Evolutionary conservation across 1,139 yeast species (phyloP).

Genomic region (Zygoascus meyerae): DNA sequence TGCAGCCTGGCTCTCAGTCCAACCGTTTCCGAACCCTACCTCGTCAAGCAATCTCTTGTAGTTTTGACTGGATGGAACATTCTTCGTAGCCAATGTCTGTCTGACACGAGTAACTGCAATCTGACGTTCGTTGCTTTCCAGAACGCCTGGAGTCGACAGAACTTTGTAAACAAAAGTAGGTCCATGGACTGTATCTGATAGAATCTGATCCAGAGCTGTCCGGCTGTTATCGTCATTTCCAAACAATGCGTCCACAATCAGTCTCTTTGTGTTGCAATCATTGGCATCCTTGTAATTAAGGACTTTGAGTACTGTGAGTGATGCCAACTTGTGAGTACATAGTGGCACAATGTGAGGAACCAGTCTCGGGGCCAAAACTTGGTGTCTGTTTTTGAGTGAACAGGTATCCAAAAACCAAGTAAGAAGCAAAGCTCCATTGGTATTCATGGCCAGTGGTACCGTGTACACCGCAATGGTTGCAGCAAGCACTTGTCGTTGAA

Average conservation of each 20-base stretch:
- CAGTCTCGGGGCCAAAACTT: conserved; percentile 51
- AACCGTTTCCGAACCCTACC: conserved; percentile 54
- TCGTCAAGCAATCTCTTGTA: conserved; percentile 89
- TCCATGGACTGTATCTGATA: conserved; percentile 64
- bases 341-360: conserved; percentile 57
- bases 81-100: conserved; percentile 52
- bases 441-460: conserved; percentile 72
- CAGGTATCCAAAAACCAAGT: conserved; percentile 96
- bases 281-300: conserved; percentile 58
- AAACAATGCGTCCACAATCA: conserved; percentile 60
- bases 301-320: conserved; percentile 74
- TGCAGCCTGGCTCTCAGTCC: background rate
- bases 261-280: conserved; percentile 49
- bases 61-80: conserved; percentile 54
- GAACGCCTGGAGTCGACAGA: conserved; percentile 34
- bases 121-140: conserved; percentile 45
- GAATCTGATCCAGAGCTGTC: conserved; percentile 40
- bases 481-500: conserved; percentile 71
- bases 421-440: conserved; percentile 81
- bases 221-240: conserved; percentile 22
- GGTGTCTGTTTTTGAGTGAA: conserved; percentile 52
- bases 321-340: conserved; percentile 83
- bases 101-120: conserved; percentile 57
- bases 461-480: conserved; percentile 74
- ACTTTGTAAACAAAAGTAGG: conserved; percentile 81